Percentiles rank a stretch among this genome's conserved stretches.
Conservation (phyloP, 2,329 filamentous ascomycete species). For the Calonectria henricotiae region DNA sequence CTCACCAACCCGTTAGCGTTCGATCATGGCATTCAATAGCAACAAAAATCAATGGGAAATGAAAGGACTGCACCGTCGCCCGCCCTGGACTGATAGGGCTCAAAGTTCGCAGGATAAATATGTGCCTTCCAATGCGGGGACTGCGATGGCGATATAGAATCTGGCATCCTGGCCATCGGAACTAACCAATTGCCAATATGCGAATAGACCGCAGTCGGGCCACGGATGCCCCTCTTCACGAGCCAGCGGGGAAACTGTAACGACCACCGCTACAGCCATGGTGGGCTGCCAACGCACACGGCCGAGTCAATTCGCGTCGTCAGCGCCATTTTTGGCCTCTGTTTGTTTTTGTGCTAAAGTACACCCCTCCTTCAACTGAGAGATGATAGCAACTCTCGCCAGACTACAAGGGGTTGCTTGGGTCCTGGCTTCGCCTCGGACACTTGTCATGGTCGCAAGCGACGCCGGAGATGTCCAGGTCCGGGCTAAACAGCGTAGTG, state of each 20-base stretch:
- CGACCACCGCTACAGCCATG: slow-evolving; percentile 3
- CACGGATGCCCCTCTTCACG: slow-evolving; percentile 5
- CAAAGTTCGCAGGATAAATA: neutral
- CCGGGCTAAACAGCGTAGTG: slow-evolving; percentile 3
- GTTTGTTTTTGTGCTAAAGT: slow-evolving; percentile 1
- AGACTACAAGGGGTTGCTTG: slow-evolving; percentile 17
- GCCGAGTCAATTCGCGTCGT: neutral
- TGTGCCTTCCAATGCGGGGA: slow-evolving; percentile 10
- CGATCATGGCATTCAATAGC: slow-evolving; percentile 27
- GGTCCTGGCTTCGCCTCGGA: neutral
- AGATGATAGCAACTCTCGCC: neutral
- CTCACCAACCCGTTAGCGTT: slow-evolving; percentile 24
- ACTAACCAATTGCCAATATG: slow-evolving; percentile 12
- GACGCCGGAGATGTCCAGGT: slow-evolving; percentile 23
- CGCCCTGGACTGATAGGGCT: neutral
- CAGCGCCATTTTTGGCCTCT: neutral
- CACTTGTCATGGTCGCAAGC: slow-evolving; percentile 19
- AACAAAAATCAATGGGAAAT: slow-evolving; percentile 20
- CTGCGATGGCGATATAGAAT: slow-evolving; percentile 7
- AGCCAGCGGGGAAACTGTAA: slow-evolving; percentile 15
- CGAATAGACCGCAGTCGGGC: slow-evolving; percentile 5
- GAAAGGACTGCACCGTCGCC: neutral
- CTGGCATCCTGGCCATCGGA: slow-evolving; percentile 10
- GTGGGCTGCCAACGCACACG: slow-evolving; percentile 20
- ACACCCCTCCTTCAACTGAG: slow-evolving; percentile 1